phyloP scores from a whole-genome alignment of 306 rosid genomes.

The Fragaria iinumae region DNA sequence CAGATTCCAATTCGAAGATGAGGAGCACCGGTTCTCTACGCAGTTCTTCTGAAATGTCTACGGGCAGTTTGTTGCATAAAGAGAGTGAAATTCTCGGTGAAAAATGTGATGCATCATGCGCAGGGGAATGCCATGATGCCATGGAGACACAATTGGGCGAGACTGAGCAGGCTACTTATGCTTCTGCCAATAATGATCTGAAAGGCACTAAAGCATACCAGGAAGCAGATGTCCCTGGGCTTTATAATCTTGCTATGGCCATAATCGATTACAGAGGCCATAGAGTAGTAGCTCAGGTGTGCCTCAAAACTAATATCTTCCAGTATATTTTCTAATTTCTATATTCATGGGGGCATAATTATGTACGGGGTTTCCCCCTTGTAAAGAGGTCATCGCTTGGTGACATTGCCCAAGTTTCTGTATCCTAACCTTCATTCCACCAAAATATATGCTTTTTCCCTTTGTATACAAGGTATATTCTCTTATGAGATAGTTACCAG shows the following conservation, averaged over 20 bases:
- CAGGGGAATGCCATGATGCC: constrained; percentile 44
- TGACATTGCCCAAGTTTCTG: not conserved
- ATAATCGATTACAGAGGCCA: constrained; percentile 97
- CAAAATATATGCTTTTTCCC: not conserved
- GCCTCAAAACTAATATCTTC: constrained; percentile 16
- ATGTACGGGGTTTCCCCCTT: not conserved
- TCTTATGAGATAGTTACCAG: not conserved
- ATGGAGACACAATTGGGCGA: constrained; percentile 68
- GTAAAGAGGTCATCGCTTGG: not conserved
- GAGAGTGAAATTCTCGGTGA: constrained; percentile 54
- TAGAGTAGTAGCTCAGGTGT: constrained; percentile 98
- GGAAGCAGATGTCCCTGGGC: constrained; percentile 96
- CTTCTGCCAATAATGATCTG: constrained; percentile 98
- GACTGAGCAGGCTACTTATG: constrained; percentile 98
- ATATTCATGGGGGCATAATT: not conserved
- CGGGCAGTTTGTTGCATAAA: constrained; percentile 32
- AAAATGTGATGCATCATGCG: constrained; percentile 35
- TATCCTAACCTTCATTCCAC: not conserved
- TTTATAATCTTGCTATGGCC: constrained; percentile 95
- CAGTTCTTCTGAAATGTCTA: constrained; percentile 49
- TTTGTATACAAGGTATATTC: not conserved
- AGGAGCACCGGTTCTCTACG: constrained; percentile 33
- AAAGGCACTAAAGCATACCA: constrained; percentile 98
- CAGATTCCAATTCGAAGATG: constrained; percentile 47
- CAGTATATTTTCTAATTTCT: not conserved